phyloP scores from a whole-genome alignment of 1,139 yeast species.

The Meyerozyma athensensis region DNA sequence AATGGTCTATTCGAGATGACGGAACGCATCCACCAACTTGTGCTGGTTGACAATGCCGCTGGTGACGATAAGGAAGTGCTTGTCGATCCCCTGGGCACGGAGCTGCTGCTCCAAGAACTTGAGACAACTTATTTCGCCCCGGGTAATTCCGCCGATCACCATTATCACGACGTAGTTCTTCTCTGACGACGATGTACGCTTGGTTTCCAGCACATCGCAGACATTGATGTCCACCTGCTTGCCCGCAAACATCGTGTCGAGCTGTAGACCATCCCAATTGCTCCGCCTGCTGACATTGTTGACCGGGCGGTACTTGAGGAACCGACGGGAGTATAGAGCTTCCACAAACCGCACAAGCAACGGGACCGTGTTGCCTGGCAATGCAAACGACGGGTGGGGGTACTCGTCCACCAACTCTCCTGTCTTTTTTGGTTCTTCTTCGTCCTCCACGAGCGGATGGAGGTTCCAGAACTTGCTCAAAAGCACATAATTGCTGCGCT shows the following conservation, averaged over 20 bases:
- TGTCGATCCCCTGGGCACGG: slow-evolving; percentile 27
- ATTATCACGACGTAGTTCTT: slow-evolving; percentile 47
- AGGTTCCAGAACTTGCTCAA: slow-evolving; percentile 44
- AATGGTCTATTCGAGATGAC: not conserved
- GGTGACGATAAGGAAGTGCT: slow-evolving; percentile 48
- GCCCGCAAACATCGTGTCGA: slow-evolving; percentile 38
- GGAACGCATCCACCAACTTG: slow-evolving; percentile 12
- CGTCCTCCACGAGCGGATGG: slow-evolving; percentile 32
- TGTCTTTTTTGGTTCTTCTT: slow-evolving; percentile 9
- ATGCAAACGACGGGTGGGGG: slow-evolving; percentile 45
- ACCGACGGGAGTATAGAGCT: slow-evolving; percentile 45
- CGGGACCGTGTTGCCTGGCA: slow-evolving; percentile 52
- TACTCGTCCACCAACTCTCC: slow-evolving; percentile 21
- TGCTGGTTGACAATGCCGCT: slow-evolving; percentile 52
- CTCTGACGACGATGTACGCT: slow-evolving; percentile 6
- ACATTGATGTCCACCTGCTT: slow-evolving; percentile 32
- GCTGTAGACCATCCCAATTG: slow-evolving; percentile 40
- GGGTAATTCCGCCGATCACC: slow-evolving; percentile 73
- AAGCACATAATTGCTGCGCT: slow-evolving; percentile 32
- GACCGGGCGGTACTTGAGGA: slow-evolving; percentile 38
- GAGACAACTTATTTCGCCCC: slow-evolving; percentile 68
- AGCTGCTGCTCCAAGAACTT: slow-evolving; percentile 47
- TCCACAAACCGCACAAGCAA: slow-evolving; percentile 45
- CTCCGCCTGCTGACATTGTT: slow-evolving; percentile 36
- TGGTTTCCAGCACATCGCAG: slow-evolving; percentile 25